phyloP scores from a whole-genome alignment of 2,329 filamentous ascomycete species.

The Trichoderma pleuroti region DNA sequence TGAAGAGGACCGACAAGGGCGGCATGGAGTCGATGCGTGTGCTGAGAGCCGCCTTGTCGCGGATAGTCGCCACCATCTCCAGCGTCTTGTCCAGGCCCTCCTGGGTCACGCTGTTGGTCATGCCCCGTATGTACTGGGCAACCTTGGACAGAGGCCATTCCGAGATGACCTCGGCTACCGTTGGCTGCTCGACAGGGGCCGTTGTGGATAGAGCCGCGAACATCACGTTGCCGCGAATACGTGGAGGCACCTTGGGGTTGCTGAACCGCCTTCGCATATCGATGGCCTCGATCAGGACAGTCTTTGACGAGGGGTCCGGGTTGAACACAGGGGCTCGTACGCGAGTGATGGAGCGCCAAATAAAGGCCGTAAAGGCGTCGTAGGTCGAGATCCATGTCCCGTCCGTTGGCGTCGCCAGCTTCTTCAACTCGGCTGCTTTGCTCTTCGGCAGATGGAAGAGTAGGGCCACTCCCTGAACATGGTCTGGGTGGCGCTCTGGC shows the following conservation, averaged over 20 bases:
- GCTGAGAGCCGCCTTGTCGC: background rate
- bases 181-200: background rate
- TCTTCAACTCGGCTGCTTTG: constrained; percentile 9
- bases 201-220: background rate
- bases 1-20: background rate
- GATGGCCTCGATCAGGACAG: background rate
- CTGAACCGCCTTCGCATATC: constrained; percentile 1
- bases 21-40: constrained; percentile 2
- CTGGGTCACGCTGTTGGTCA: constrained; percentile 8
- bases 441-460: constrained; percentile 5
- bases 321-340: background rate
- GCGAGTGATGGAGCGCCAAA: background rate
- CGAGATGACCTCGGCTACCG: constrained; percentile 1
- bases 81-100: constrained; percentile 1
- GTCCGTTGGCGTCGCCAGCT: background rate
- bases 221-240: background rate
- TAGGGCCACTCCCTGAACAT: background rate
- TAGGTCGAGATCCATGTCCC: constrained; percentile 11
- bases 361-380: constrained; percentile 4
- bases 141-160: constrained; percentile 1
- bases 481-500: background rate
- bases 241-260: background rate
- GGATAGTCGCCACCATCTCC: background rate
- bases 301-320: background rate
- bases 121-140: background rate